A percentile compares a stretch with the other conserved stretches of the same genome.
Evolutionary conservation across 768 basidiomycete species (phyloP).

Genomic region (Fomitopsis pulvina): DNA sequence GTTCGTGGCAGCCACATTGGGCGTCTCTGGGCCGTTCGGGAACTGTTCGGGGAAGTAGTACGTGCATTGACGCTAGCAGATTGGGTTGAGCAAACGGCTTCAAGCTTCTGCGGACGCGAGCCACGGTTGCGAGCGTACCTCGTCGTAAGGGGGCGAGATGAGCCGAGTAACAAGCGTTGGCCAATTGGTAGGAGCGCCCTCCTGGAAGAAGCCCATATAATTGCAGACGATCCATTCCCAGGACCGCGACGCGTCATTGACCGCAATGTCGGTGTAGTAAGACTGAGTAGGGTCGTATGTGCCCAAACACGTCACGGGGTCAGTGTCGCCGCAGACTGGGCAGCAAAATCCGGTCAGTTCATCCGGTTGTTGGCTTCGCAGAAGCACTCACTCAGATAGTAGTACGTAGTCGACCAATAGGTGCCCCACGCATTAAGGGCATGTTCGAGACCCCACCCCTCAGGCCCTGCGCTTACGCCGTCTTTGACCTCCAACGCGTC

Average conservation of each 20-base stretch:
- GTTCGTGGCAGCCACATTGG: constrained; percentile 40
- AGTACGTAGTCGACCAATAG: constrained; percentile 46
- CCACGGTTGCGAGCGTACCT: constrained; percentile 27
- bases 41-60: constrained; percentile 61
- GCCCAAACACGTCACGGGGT: constrained; percentile 36
- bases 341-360: neutral
- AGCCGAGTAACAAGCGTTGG: constrained; percentile 49
- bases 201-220: constrained; percentile 51
- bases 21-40: constrained; percentile 33
- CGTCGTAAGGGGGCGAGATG: constrained; percentile 47
- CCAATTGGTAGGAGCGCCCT: constrained; percentile 30
- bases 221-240: constrained; percentile 79
- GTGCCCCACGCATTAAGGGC: constrained; percentile 55
- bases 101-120: neutral
- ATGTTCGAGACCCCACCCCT: constrained; percentile 57
- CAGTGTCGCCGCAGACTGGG: constrained; percentile 45
- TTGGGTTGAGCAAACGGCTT: neutral
- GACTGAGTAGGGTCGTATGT: constrained; percentile 30
- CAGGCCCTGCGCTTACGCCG: constrained; percentile 40
- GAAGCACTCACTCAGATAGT: constrained; percentile 34
- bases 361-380: neutral
- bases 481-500: constrained; percentile 63
- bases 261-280: constrained; percentile 46
- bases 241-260: constrained; percentile 53
- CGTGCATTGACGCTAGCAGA: constrained; percentile 56